Conservation (phyloP, 495 filamentous ascomycete genomes). For the Penicillium maclennaniae region DNA sequence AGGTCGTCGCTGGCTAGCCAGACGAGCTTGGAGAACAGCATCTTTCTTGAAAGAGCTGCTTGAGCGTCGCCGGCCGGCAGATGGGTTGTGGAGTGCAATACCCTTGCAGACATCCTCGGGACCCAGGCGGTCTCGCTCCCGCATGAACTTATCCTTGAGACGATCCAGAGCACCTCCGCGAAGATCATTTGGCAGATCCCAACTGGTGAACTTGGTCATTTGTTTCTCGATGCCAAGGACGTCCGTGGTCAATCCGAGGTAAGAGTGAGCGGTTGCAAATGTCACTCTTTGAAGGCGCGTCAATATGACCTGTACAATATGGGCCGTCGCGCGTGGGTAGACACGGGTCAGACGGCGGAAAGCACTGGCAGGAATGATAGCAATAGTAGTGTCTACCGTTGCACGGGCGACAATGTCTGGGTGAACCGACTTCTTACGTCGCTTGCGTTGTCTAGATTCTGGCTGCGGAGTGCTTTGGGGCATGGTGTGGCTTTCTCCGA, state of each 20-base stretch:
- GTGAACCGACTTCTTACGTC: constrained; percentile 71
- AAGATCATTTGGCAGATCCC: constrained; percentile 88
- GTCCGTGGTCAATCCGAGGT: constrained; percentile 85
- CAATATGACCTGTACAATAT: constrained; percentile 95
- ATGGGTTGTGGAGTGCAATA: constrained; percentile 89
- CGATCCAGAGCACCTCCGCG: constrained; percentile 78
- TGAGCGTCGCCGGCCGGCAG: constrained; percentile 61
- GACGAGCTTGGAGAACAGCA: constrained; percentile 65
- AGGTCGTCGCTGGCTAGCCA: constrained; percentile 26
- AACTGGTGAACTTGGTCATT: constrained; percentile 87
- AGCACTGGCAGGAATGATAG: constrained; percentile 93
- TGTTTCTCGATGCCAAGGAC: constrained; percentile 86
- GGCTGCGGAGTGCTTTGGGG: constrained; percentile 16
- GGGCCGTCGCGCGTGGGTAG: constrained; percentile 92
- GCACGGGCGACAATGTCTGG: constrained; percentile 95
- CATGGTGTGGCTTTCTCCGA: constrained; percentile 50
- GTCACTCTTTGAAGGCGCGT: constrained; percentile 93
- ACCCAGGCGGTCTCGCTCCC: constrained; percentile 79
- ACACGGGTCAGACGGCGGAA: constrained; percentile 91
- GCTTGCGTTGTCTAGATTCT: constrained; percentile 14
- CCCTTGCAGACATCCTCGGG: constrained; percentile 86
- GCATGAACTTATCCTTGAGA: constrained; percentile 88
- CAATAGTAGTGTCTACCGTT: constrained; percentile 96
- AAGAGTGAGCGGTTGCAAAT: constrained; percentile 87
- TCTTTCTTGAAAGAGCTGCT: constrained; percentile 77